Evolutionary conservation across 441 rosid genomes (phyloP), one percentile per base, ranked within the genome.

Genomic region (Pelargonium fulgidum): DNA sequence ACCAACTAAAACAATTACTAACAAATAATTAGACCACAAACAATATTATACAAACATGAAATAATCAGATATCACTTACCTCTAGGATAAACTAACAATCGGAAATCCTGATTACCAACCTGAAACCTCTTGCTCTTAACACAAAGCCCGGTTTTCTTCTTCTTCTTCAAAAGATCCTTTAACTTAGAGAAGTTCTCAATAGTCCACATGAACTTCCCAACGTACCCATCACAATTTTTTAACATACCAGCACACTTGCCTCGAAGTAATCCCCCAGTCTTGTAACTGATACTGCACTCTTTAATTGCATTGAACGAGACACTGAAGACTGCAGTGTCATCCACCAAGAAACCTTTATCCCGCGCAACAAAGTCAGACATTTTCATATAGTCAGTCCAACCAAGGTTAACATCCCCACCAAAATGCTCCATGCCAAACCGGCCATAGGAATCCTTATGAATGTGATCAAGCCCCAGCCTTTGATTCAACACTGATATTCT

Each of bases 21-120:
- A 19, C 16, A 36, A n/a, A 63, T n/a, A 56, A 64, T 44, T 10
- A 19, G 22, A 22, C 54, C 24, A 1, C 13, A 19, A 66, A 66
- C 39, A 22, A 47, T 16, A 19, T 1, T 44, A 47, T 5, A 20
- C 41, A 50, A 19, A 56, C 26, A 17, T 17, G 10, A 54, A 17
- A 24, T 56, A 68, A 47, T 24, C 10, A 12, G 26, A 67, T 14
- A 70, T 62, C 74, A 67, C 84, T 76, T 84, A 95, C 99, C 99
- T 88, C 98, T 86, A 77, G 99, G 99, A 86, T 95, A 95, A 68
- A 92, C 97, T 67, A 92, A 88, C 65, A 95, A 98, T 47, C 98
- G 96, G 64, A 97, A 95, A 79, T 95, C 98, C 62, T 97, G 83
- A 79, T 89, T 95, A 62, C 99, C 99, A 78, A 92, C 91, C 82